A percentile compares a stretch with the other conserved stretches of the same genome.
Conservation (phyloP, 2,329 filamentous ascomycete genomes). For the Nigrospora oryzae region DNA sequence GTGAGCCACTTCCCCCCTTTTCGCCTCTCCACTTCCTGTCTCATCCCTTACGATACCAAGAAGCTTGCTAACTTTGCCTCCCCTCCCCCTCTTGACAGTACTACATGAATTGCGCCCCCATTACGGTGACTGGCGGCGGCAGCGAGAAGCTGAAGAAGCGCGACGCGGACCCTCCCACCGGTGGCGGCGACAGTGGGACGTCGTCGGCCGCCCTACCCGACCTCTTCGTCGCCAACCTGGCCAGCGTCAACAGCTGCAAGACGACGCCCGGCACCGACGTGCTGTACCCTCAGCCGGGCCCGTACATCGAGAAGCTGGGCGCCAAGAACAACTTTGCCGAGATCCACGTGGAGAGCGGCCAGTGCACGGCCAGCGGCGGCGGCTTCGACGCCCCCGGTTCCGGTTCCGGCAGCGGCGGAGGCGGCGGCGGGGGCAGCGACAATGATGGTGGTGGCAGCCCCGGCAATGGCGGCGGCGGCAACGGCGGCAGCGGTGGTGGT, state of each 20-base stretch:
- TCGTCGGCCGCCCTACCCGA: conserved; percentile 65
- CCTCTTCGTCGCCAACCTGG: conserved; percentile 69
- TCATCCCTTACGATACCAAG: not conserved
- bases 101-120: conserved; percentile 55
- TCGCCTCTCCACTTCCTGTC: not conserved
- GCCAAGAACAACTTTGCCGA: conserved; percentile 25
- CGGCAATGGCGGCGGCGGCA: conserved; percentile 19
- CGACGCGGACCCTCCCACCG: conserved; percentile 43
- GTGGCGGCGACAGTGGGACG: conserved; percentile 35
- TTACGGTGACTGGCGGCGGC: conserved; percentile 39
- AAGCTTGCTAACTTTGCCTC: not conserved
- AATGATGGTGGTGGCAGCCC: conserved; percentile 58
- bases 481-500: conserved; percentile 1
- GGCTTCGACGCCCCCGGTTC: conserved; percentile 17
- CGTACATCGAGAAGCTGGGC: conserved; percentile 34
- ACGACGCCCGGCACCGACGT: conserved; percentile 38
- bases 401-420: conserved; percentile 5
- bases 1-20: not conserved
- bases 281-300: conserved; percentile 54
- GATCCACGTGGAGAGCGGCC: conserved; percentile 12
- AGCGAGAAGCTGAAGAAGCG: conserved; percentile 17
- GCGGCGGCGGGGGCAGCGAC: conserved; percentile 26
- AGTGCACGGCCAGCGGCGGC: conserved; percentile 9
- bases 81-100: not conserved
- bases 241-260: conserved; percentile 42